A percentile compares a stretch with the other conserved stretches of the same genome.
Conservation (phyloP, 192 early-diverging fungal species). For the Coemansia sp. region DNA sequence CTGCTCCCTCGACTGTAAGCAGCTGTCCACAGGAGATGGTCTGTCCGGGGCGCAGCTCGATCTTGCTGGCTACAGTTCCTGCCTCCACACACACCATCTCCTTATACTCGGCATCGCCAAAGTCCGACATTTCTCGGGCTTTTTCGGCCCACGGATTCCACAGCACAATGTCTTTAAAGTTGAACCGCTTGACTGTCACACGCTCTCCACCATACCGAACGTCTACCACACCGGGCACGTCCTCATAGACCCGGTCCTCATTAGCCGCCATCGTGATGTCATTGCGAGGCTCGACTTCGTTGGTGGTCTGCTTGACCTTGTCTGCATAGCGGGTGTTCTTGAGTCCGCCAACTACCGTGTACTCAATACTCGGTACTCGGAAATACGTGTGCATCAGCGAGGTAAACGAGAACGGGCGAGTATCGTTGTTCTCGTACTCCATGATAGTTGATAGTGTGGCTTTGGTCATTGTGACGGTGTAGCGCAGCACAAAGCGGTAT, state of each 20-base stretch:
- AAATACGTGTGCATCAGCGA: slow-evolving; percentile 94
- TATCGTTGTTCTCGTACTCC: slow-evolving; percentile 72
- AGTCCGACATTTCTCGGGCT: slow-evolving; percentile 84
- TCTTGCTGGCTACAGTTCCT: slow-evolving; percentile 66
- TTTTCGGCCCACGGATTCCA: slow-evolving; percentile 98
- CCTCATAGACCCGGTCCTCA: slow-evolving; percentile 82
- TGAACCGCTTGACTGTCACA: slow-evolving; percentile 29
- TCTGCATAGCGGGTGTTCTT: slow-evolving; percentile 64
- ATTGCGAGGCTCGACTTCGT: slow-evolving; percentile 48
- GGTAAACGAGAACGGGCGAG: slow-evolving; percentile 73
- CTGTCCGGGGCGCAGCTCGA: slow-evolving; percentile 65
- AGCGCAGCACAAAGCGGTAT: slow-evolving; percentile 72
- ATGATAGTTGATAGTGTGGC: slow-evolving; percentile 72
- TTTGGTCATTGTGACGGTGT: slow-evolving; percentile 75
- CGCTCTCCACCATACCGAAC: slow-evolving; percentile 23
- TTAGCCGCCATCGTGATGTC: slow-evolving; percentile 63
- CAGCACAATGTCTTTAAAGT: slow-evolving; percentile 64
- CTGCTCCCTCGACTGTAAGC: slow-evolving; percentile 29
- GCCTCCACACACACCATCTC: slow-evolving; percentile 91
- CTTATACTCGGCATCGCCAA: slow-evolving; percentile 82
- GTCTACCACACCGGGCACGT: slow-evolving; percentile 57
- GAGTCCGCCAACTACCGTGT: slow-evolving; percentile 65
- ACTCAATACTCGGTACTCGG: slow-evolving; percentile 61
- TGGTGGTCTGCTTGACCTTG: slow-evolving; percentile 60
- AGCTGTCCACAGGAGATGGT: slow-evolving; percentile 73